Evolutionary conservation across 176 grass and related monocot genomes (phyloP).

Genomic region (Ananas comosus): DNA sequence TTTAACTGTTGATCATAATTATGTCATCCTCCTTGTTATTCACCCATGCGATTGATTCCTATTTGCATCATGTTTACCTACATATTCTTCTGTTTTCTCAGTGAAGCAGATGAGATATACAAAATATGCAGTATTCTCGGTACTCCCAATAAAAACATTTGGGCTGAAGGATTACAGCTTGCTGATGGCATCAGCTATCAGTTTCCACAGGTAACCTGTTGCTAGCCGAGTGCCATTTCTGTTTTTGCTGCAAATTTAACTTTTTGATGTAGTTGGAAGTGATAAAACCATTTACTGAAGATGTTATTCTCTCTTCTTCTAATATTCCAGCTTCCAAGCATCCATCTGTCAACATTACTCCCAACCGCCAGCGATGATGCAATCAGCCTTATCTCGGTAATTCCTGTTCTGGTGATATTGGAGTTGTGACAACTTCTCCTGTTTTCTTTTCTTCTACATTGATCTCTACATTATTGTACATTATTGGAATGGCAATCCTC

Average conservation of each 20-base stretch:
- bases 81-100: conserved; percentile 23
- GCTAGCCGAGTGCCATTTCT: neutral
- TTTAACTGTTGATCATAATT: neutral
- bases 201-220: conserved; percentile 54
- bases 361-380: conserved; percentile 70
- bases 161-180: conserved; percentile 76
- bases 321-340: conserved; percentile 42
- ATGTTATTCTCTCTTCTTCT: neutral
- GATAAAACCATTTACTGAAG: neutral
- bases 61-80: neutral
- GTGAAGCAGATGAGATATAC: conserved; percentile 82
- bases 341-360: conserved; percentile 58
- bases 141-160: conserved; percentile 59
- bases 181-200: conserved; percentile 72
- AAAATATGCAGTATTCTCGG: conserved; percentile 96
- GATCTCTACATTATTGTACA: neutral
- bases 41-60: neutral
- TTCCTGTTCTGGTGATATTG: neutral
- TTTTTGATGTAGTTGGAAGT: neutral
- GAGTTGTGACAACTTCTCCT: neutral
- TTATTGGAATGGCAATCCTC: too few species aligned
- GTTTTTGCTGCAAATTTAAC: neutral
- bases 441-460: neutral
- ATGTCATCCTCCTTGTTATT: neutral
- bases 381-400: conserved; percentile 82